These are phyloP conservation scores for Botrytis byssoidea DNA, from an alignment of 2,329 filamentous ascomycete species.

Conservation along the genomic window DNA sequence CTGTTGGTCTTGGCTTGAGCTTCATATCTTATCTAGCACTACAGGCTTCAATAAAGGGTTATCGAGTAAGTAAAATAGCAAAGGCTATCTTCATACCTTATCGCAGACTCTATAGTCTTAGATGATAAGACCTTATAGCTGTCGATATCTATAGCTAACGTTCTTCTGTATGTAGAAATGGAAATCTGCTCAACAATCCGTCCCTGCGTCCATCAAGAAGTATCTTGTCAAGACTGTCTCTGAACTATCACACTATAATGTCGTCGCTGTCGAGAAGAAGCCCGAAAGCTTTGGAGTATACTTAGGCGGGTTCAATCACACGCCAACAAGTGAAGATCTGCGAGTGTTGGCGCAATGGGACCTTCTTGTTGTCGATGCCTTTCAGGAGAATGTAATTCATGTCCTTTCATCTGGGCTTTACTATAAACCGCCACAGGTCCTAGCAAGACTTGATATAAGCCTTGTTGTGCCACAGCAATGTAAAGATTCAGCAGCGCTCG, in stretches of 20 bases:
- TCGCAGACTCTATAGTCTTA: neutral
- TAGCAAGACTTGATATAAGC: slow-evolving; percentile 32
- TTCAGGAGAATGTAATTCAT: slow-evolving; percentile 40
- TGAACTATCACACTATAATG: slow-evolving; percentile 26
- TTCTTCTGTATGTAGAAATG: slow-evolving; percentile 21
- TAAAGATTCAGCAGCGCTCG: neutral
- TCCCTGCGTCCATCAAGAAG: slow-evolving; percentile 23
- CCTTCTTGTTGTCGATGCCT: slow-evolving; percentile 46
- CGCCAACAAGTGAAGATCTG: slow-evolving; percentile 38
- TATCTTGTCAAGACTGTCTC: slow-evolving; percentile 24
- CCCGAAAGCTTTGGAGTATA: slow-evolving; percentile 42
- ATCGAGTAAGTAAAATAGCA: slow-evolving; percentile 14
- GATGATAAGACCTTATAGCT: neutral
- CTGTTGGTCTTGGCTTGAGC: slow-evolving; percentile 26
- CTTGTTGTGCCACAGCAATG: slow-evolving; percentile 21
- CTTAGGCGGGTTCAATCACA: slow-evolving; percentile 42
- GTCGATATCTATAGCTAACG: neutral
- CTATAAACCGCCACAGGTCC: slow-evolving; percentile 24
- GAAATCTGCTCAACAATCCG: slow-evolving; percentile 19
- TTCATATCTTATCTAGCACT: slow-evolving; percentile 26
- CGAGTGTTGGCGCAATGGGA: slow-evolving; percentile 45
- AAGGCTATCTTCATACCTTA: neutral
- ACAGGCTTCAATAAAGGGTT: slow-evolving; percentile 21
- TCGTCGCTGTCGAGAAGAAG: slow-evolving; percentile 24
- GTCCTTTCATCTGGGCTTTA: slow-evolving; percentile 36